Conservation (phyloP, 208 protist genomes). For the Wallacemonas collosoma region DNA sequence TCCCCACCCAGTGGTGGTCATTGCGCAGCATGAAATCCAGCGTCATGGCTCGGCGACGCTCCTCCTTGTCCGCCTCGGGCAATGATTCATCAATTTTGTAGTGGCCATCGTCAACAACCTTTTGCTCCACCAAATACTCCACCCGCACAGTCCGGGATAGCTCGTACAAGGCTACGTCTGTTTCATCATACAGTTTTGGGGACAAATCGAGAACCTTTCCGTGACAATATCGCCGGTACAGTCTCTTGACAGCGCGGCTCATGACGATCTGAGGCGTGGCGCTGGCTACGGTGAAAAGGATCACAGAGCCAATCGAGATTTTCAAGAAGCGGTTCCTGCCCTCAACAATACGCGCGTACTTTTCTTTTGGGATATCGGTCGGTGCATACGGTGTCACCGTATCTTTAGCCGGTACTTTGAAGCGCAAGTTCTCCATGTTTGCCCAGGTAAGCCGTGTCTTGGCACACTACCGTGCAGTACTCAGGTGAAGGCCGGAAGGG, state of each 20-base stretch:
- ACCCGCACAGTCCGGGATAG: slow-evolving; percentile 72
- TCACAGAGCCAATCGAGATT: slow-evolving; percentile 39
- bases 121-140: slow-evolving; percentile 74
- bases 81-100: slow-evolving; percentile 63
- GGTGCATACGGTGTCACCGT: slow-evolving; percentile 35
- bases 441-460: too few relatives aligned
- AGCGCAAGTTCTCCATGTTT: slow-evolving; percentile 1
- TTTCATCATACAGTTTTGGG: slow-evolving; percentile 76
- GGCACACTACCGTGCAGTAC: too few relatives aligned
- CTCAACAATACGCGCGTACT: slow-evolving; percentile 75
- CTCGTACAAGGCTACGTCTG: slow-evolving; percentile 74
- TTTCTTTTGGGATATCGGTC: slow-evolving; percentile 62
- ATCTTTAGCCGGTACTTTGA: slow-evolving; percentile 5
- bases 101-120: slow-evolving; percentile 66
- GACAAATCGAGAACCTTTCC: slow-evolving; percentile 80
- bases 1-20: slow-evolving; percentile 86
- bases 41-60: slow-evolving; percentile 76
- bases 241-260: slow-evolving; percentile 43
- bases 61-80: slow-evolving; percentile 48
- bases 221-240: slow-evolving; percentile 52
- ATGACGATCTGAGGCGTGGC: slow-evolving; percentile 62
- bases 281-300: slow-evolving; percentile 43
- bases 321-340: slow-evolving; percentile 73
- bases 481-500: too few relatives aligned
- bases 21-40: slow-evolving; percentile 84